Evolutionary conservation across 106 monocot species (phyloP).

Genomic region (Apostasia shenzhenica): DNA sequence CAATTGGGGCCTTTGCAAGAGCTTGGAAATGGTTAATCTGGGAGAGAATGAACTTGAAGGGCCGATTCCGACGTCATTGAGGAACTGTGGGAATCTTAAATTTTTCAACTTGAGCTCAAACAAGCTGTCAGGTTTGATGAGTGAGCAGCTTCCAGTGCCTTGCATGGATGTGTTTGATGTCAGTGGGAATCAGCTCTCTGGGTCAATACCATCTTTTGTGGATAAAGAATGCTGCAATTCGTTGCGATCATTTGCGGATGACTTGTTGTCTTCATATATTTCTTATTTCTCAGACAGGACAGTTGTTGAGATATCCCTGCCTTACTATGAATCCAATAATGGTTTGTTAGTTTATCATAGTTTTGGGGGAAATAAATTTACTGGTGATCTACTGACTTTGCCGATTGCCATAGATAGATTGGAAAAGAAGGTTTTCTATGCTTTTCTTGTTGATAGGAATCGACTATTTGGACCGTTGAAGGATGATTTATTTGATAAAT

Average conservation of each 20-base stretch:
- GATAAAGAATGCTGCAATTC: slow-evolving; percentile 16
- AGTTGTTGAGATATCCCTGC: slow-evolving; percentile 13
- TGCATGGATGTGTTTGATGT: slow-evolving; percentile 84
- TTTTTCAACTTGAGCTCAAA: slow-evolving; percentile 75
- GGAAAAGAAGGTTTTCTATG: slow-evolving; percentile 37
- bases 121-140: slow-evolving; percentile 58
- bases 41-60: slow-evolving; percentile 59
- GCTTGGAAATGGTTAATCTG: slow-evolving; percentile 76
- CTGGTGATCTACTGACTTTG: slow-evolving; percentile 41
- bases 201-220: slow-evolving; percentile 54
- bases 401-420: slow-evolving; percentile 33
- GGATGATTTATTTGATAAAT: slow-evolving; percentile 48
- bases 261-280: slow-evolving; percentile 30
- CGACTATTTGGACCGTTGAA: slow-evolving; percentile 43
- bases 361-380: slow-evolving; percentile 65
- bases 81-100: slow-evolving; percentile 55
- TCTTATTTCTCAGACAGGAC: slow-evolving; percentile 29
- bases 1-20: slow-evolving; percentile 66
- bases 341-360: slow-evolving; percentile 43
- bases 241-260: slow-evolving; percentile 9
- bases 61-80: slow-evolving; percentile 29
- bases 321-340: slow-evolving; percentile 11
- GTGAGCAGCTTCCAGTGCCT: slow-evolving; percentile 40
- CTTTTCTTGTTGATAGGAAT: slow-evolving; percentile 50
- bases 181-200: slow-evolving; percentile 62